phyloP scores from a whole-genome alignment of 73 alveolate genomes.

The Chromera velia region DNA sequence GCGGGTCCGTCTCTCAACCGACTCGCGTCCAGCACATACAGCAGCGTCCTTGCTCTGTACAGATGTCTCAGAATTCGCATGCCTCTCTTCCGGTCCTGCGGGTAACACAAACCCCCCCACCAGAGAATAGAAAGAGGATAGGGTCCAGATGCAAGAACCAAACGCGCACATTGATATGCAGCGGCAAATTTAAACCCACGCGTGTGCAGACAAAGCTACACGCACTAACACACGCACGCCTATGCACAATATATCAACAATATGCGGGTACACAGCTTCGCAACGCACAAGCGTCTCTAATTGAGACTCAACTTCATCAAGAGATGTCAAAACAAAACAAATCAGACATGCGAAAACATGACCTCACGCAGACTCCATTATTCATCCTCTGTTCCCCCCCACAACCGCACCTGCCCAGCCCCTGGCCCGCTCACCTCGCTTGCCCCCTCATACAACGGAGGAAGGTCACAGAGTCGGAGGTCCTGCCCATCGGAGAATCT shows the following conservation, averaged over 20 bases:
- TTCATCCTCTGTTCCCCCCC: too few relatives aligned
- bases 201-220: too few relatives aligned
- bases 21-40: conserved; percentile 27
- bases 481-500: not conserved
- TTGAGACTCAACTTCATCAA: not conserved
- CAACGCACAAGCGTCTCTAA: not conserved
- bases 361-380: too few relatives aligned
- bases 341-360: not conserved
- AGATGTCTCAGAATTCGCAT: conserved; percentile 31
- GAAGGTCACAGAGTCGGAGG: not conserved
- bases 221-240: too few relatives aligned
- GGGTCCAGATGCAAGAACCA: too few relatives aligned
- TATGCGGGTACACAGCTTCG: not conserved
- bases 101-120: too few relatives aligned
- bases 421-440: not conserved
- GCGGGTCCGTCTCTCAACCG: too few relatives aligned
- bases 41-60: conserved; percentile 23
- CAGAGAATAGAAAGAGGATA: too few relatives aligned
- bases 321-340: not conserved
- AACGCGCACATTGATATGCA: too few relatives aligned
- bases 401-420: too few relatives aligned
- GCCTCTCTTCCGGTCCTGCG: conserved; percentile 32
- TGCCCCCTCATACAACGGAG: not conserved
- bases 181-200: too few relatives aligned
- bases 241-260: too few relatives aligned